Base-by-base conservation (phyloP, 768 basidiomycete genomes). In the Auricularia sp. region DNA sequence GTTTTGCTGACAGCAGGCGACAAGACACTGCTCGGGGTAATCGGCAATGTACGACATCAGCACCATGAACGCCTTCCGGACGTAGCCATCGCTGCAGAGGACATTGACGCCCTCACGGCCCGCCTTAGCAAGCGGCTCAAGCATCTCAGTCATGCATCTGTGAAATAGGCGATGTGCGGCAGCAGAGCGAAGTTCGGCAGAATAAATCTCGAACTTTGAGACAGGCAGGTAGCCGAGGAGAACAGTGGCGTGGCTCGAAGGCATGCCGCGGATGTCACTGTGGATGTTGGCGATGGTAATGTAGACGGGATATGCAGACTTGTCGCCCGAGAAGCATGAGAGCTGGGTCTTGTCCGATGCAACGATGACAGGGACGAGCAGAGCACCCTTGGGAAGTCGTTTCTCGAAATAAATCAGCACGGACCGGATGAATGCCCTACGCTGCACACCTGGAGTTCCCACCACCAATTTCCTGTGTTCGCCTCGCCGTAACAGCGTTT, bases 101-200 rank as follows among this genome's bases (percentile, higher is more conserved):
- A 80, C 77, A 0, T 68, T 45, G 0, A 79, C 69, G 0, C 80
- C 79, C 0, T 70, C 35, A 1, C 63, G 66, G 0, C 76, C 69
- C 8, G 76, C 77, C 0, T 68, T 37, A 2, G 71, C 65, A 7
- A 81, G 65, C 0, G 77, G 74, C 35, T 70, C 54, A 0, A 81
- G 68, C 3, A 83, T 69, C 4, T 16, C 11, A 0, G 54, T n/a
- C 75, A 76, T 78, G 56, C 75, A 76, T 4, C 71, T 39, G 63
- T 82, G 80, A 63, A 81, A 81, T 0, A 80, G 67, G 0, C 71
- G 56, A 65, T 73, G 68, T 63, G 42, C 13, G 13, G 65, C 62
- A 63, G 69, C n/a, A 67, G 83, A 83, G 37, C 80, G 79, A 1
- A 35, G 1, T 69, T 83, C 82, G 3, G 81, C 81, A 51, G 67